A percentile compares a stretch with the other conserved stretches of the same genome.
Evolutionary conservation across 805 yeast species (phyloP).

Genomic region (Yamadazyma ubonensis): DNA sequence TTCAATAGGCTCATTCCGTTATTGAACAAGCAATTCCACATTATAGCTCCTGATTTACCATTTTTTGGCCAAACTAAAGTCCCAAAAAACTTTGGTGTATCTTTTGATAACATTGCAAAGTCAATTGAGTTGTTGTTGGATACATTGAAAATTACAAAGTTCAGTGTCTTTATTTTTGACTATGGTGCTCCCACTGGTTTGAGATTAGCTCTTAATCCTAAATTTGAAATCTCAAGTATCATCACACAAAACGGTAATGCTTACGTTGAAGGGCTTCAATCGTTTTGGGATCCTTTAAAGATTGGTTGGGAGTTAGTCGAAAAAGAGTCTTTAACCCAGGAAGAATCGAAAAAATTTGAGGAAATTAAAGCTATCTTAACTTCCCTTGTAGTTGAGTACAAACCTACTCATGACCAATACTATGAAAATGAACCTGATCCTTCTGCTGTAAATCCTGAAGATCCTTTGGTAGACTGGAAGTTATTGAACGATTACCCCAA

Average conservation of each 20-base stretch:
- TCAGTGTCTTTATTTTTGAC: conserved; percentile 39
- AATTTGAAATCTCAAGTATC: conserved; percentile 28
- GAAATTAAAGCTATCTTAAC: conserved; percentile 14
- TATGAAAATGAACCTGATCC: conserved; percentile 25
- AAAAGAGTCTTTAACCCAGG: conserved; percentile 5
- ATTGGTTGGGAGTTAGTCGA: conserved; percentile 30
- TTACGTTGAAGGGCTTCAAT: conserved; percentile 41
- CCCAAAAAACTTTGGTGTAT: conserved; percentile 25
- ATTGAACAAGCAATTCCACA: conserved; percentile 33
- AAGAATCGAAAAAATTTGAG: conserved; percentile 15
- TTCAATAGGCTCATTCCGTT: conserved; percentile 37
- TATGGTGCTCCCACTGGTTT: conserved; percentile 46
- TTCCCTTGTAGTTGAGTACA: conserved; percentile 13
- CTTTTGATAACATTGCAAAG: conserved; percentile 31
- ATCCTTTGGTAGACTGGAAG: conserved; percentile 27
- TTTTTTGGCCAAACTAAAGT: conserved; percentile 38
- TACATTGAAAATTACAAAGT: conserved; percentile 24
- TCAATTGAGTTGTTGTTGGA: conserved; percentile 30
- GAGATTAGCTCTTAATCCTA: conserved; percentile 34
- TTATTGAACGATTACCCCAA: conserved; percentile 25
- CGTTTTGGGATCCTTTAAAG: conserved; percentile 38
- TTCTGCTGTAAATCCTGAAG: conserved; percentile 29
- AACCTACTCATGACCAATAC: conserved; percentile 27
- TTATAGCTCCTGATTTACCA: conserved; percentile 48
- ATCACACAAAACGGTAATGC: conserved; percentile 47